Base-by-base conservation (phyloP, 495 filamentous ascomycete genomes). In the Pyrenula massariospora region DNA sequence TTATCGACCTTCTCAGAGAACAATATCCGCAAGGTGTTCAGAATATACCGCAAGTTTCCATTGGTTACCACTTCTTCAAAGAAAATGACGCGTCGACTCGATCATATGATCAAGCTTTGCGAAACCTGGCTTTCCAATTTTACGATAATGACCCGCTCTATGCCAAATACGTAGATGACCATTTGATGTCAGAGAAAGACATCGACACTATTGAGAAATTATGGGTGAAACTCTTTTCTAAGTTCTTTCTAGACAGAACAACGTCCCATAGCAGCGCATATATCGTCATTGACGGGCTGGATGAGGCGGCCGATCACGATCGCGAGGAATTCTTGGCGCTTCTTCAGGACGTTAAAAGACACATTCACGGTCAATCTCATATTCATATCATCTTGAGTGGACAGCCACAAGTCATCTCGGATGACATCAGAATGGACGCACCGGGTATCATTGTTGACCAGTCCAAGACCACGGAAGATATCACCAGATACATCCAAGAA, bases 41-140 rank as follows among this genome's bases (percentile, higher is more conserved):
- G 49, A 24, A 23, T 54, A 48, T 54, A 52, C 50, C 23, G 25
- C 63, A 24, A 25, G 60, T 24, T 10, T 70, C 62, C 3, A 53
- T 68, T 20, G 68, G 47, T 2, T 71, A 66, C 25, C 70, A 69
- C 57, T 70, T 66, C 57, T 68, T 70, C 64, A 68, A 64, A 50
- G 64, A 64, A 42, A 60, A 70, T 42, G 63, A 69, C 47, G 62
- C 64, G 11, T 53, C 60, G 12, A 69, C 66, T 1, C 31, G 68
- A 22, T 65, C 62, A 0, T 55, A 65, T 21, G 61, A 68, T 50
- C 61, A 65, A 42, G 65, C 66, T 0, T 47, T 72, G 12, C 58
- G 65, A 0, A 63, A 65, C 36, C 23, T 72, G 15, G 69, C 69
- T 1, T 68, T 60, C 21, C 67, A 72, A 52, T 62, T 72, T 50